These are phyloP conservation scores for Dunaliella primolecta DNA, from an alignment of 139 green algal species.

Conservation along the genomic window DNA sequence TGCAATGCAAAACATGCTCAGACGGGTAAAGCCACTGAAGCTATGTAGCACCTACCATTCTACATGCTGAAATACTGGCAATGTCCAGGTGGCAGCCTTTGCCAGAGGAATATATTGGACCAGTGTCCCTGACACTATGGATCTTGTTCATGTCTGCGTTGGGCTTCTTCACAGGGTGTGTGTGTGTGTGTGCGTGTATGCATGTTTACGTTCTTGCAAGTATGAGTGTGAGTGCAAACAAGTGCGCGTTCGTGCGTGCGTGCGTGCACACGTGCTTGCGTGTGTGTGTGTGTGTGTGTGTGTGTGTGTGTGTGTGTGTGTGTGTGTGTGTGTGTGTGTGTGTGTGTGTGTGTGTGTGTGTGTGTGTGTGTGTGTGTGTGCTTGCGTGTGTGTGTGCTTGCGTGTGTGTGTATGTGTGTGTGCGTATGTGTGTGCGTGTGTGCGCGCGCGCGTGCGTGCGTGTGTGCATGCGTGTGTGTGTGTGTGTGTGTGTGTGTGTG, in stretches of 20 bases:
- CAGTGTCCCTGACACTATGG: neutral
- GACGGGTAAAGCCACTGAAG: too few species aligned
- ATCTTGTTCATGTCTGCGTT: neutral
- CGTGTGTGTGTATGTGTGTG: neutral
- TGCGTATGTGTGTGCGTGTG: neutral
- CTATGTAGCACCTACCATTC: too few species aligned
- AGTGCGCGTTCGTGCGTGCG: too few species aligned
- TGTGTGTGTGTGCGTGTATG: neutral
- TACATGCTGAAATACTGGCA: too few species aligned
- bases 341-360: constrained; percentile 40
- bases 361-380: too few species aligned
- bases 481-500: too few species aligned
- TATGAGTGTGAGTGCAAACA: constrained; percentile 23
- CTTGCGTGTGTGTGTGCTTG: too few species aligned
- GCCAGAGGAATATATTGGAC: neutral
- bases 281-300: neutral
- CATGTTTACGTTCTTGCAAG: neutral
- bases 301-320: neutral
- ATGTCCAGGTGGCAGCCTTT: too few species aligned
- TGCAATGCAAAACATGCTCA: too few species aligned
- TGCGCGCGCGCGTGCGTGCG: neutral
- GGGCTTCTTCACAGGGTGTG: neutral
- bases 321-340: neutral
- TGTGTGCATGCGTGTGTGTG: constrained; percentile 24
- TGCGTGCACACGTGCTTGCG: too few species aligned